A percentile compares a stretch with the other conserved stretches of the same genome.
Evolutionary conservation across 2,329 filamentous ascomycete genomes (phyloP).

Genomic region (Alternaria ethzedia): DNA sequence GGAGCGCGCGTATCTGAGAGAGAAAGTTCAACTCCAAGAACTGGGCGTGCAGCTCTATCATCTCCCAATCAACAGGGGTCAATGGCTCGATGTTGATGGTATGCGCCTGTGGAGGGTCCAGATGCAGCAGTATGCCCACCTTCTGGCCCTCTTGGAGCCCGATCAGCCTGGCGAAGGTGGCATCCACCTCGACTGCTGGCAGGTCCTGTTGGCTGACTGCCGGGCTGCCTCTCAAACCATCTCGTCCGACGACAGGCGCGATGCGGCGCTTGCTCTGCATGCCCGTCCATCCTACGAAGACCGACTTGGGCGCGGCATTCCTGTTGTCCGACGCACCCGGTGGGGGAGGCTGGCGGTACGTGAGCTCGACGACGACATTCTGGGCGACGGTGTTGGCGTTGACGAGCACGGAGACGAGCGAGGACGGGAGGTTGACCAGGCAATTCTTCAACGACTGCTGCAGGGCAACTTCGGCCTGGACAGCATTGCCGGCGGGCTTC

Average conservation of each 20-base stretch:
- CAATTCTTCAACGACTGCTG: constrained; percentile 86
- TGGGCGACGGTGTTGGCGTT: constrained; percentile 92
- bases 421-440: constrained; percentile 87
- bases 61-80: constrained; percentile 97
- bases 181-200: constrained; percentile 82
- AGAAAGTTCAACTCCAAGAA: constrained; percentile 95
- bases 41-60: constrained; percentile 95
- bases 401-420: constrained; percentile 81
- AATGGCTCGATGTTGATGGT: constrained; percentile 97
- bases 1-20: constrained; percentile 89
- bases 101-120: constrained; percentile 89
- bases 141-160: constrained; percentile 83
- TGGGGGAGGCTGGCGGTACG: constrained; percentile 68
- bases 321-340: constrained; percentile 48
- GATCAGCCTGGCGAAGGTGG: constrained; percentile 77
- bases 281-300: constrained; percentile 95
- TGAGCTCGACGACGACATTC: constrained; percentile 94
- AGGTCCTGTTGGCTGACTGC: constrained; percentile 75
- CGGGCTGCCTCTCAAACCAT: constrained; percentile 70
- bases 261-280: constrained; percentile 91
- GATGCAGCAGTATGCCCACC: constrained; percentile 72
- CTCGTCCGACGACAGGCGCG: constrained; percentile 73
- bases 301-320: constrained; percentile 62
- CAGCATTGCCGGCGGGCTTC: constrained; percentile 57
- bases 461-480: constrained; percentile 82